Evolutionary conservation across 495 filamentous ascomycete genomes (phyloP), one percentile per base, ranked within the genome.

Genomic region (Aspergillus heteromorphus): DNA sequence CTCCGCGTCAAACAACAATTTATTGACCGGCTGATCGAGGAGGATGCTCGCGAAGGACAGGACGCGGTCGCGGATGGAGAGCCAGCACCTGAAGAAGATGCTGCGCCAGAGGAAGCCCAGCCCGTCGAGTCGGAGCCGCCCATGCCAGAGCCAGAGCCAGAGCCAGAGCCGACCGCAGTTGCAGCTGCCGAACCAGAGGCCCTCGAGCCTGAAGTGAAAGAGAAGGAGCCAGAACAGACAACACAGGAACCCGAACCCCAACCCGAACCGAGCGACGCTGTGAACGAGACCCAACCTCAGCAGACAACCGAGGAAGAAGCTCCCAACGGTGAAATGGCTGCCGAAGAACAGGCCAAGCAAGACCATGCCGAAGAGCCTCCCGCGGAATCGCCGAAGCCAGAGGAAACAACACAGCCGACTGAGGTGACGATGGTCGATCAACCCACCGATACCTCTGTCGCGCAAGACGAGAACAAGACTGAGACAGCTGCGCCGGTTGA

Each of bases 1-100:
- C 65, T 80, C 30, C 70, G 78, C 45, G 64, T 76, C n/a, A 78
- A 78, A 56, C 72, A 76, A 45, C 63, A 78, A 5, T 70, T 75
- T 30, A 67, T 81, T 48, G 73, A 79, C 50, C 69, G 69, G 50
- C 52, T 81, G n/a, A 43, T 64, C 2, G 75, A 79, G 41, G 68
- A 73, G 36, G 76, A 80, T 55, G 64, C 61, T 16, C 42, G 57
- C 8, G 49, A 62, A 40, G 45, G 59, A 29, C 51, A 62, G 45
- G 11, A 51, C 27, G 27, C 57, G 6, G 45, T 62, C 30, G 59
- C 53, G 41, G 45, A 45, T 10, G 47, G 21, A 3, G 58, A 51
- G 16, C 30, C 47, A 8, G 27, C 30, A 23, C 6, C 30, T 11
- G 18, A 40, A 40, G 7, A 23, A 11, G 43, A 45, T 25, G 29